These are phyloP conservation scores for Penicillium sp. DNA, from an alignment of 2,329 filamentous ascomycete species.

Conservation along the genomic window DNA sequence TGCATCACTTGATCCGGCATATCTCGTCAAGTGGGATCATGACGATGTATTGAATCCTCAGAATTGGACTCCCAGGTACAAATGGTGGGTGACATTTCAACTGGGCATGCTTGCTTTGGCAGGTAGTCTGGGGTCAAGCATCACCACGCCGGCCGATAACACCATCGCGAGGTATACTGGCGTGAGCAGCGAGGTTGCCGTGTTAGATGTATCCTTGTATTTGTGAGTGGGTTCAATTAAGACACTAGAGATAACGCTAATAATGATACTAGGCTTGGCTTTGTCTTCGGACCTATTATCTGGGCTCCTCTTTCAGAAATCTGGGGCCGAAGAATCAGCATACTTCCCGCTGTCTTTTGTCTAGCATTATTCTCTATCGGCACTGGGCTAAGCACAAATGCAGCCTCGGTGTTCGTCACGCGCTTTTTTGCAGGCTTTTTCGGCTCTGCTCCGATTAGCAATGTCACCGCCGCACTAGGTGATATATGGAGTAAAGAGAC, in stretches of 20 bases:
- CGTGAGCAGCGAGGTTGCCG: conserved; percentile 46
- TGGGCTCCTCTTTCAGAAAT: conserved; percentile 49
- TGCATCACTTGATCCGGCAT: conserved; percentile 8
- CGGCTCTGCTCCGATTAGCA: conserved; percentile 45
- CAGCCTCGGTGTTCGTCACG: conserved; percentile 40
- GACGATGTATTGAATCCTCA: conserved; percentile 43
- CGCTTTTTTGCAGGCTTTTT: conserved; percentile 50
- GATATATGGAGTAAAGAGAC: conserved; percentile 45
- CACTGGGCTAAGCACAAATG: conserved; percentile 42
- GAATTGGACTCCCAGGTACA: conserved; percentile 48
- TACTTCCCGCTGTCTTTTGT: conserved; percentile 46
- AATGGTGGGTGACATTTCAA: conserved; percentile 51
- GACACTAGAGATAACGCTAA: neutral
- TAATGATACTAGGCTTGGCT: conserved; percentile 9
- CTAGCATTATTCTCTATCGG: conserved; percentile 50
- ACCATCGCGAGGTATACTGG: conserved; percentile 46
- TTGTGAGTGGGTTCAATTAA: conserved; percentile 1
- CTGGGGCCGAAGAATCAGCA: conserved; percentile 48
- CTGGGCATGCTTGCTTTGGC: conserved; percentile 53
- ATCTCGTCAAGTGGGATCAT: conserved; percentile 15
- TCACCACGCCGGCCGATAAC: conserved; percentile 50
- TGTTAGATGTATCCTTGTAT: conserved; percentile 51
- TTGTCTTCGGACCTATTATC: conserved; percentile 37
- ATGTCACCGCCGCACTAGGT: conserved; percentile 46
- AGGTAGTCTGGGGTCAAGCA: conserved; percentile 52